These are phyloP conservation scores for Vicia sativa DNA, from an alignment of 306 rosid species.

Conservation along the genomic window DNA sequence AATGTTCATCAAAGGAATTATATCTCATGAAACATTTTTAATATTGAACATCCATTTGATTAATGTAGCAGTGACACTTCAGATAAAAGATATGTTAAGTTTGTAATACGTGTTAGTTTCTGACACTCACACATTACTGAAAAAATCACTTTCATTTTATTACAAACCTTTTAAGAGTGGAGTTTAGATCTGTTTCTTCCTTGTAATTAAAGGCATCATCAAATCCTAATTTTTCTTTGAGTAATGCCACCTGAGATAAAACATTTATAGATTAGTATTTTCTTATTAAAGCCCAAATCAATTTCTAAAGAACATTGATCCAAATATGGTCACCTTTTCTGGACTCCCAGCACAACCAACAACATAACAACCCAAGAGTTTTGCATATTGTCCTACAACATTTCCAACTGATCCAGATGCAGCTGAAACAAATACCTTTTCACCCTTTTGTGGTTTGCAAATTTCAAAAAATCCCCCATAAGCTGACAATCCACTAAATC, in stretches of 20 bases:
- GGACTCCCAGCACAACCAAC: conserved; percentile 75
- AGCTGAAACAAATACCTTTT: conserved; percentile 77
- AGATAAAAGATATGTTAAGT: not conserved
- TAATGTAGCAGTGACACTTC: too few relatives aligned
- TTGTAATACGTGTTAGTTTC: not conserved
- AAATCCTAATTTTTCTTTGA: conserved; percentile 68
- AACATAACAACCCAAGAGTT: conserved; percentile 74
- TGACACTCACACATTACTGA: too few relatives aligned
- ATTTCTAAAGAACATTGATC: not conserved
- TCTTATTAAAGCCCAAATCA: not conserved
- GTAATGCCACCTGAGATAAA: conserved; percentile 53
- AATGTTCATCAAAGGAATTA: too few relatives aligned
- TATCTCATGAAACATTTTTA: too few relatives aligned
- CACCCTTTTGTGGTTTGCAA: conserved; percentile 65
- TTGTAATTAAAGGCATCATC: conserved; percentile 89
- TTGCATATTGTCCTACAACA: conserved; percentile 78
- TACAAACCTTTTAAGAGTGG: conserved; percentile 60
- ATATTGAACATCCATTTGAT: too few relatives aligned
- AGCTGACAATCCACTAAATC: conserved; percentile 69
- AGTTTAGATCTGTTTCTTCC: conserved; percentile 62
- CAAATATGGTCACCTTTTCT: conserved; percentile 53
- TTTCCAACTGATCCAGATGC: conserved; percentile 71
- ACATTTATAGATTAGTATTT: not conserved
- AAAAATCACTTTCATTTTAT: too few relatives aligned
- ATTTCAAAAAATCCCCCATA: conserved; percentile 70